phyloP scores from a whole-genome alignment of 1,284 basidiomycete species.

The Apiotrichum akiyoshidainum region DNA sequence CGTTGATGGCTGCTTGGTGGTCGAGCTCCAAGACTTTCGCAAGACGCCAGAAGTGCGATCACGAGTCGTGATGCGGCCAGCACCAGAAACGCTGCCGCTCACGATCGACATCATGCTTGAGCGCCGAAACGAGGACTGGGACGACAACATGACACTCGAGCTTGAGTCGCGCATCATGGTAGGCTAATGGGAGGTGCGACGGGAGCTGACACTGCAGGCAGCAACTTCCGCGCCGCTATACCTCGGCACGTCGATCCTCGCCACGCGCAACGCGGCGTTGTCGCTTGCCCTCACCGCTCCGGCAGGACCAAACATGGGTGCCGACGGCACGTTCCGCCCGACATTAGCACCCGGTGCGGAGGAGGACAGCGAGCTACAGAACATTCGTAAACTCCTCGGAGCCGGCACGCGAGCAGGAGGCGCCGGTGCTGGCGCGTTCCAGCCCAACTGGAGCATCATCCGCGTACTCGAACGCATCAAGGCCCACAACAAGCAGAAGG shows the following conservation, averaged over 20 bases:
- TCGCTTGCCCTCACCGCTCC: slow-evolving; percentile 46
- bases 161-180: slow-evolving; percentile 51
- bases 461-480: slow-evolving; percentile 32
- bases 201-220: slow-evolving; percentile 32
- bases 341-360: slow-evolving; percentile 11
- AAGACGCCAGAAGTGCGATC: slow-evolving; percentile 33
- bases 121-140: slow-evolving; percentile 41
- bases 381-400: slow-evolving; percentile 36
- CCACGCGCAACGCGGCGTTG: slow-evolving; percentile 48
- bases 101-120: slow-evolving; percentile 49
- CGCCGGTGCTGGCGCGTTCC: slow-evolving; percentile 25
- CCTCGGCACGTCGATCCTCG: slow-evolving; percentile 49
- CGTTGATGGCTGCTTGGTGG: slow-evolving; percentile 51
- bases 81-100: slow-evolving; percentile 45
- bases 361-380: slow-evolving; percentile 30
- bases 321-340: slow-evolving; percentile 37
- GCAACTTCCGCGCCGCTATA: slow-evolving; percentile 51
- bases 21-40: slow-evolving; percentile 50
- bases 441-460: slow-evolving; percentile 42
- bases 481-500: slow-evolving; percentile 18
- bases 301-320: slow-evolving; percentile 35
- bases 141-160: slow-evolving; percentile 47
- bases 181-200: slow-evolving; percentile 17
- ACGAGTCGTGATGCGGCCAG: slow-evolving; percentile 51
- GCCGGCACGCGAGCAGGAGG: slow-evolving; percentile 26